Evolutionary conservation across 768 basidiomycete genomes (phyloP).

Genomic region (Mycena crocata): DNA sequence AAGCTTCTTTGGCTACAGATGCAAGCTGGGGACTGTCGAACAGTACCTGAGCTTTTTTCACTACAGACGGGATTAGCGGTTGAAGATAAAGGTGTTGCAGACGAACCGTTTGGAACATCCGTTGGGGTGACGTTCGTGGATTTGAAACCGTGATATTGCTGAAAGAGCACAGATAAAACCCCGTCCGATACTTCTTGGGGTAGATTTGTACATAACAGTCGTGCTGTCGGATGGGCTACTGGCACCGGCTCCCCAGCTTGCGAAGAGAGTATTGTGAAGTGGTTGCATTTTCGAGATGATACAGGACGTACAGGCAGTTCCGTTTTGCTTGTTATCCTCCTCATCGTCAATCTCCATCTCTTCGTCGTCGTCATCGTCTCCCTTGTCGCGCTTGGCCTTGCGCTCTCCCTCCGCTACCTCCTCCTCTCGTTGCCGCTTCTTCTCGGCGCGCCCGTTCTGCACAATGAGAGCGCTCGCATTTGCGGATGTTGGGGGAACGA

Average conservation of each 20-base stretch:
- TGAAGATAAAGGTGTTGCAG: background rate
- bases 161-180: constrained; percentile 88
- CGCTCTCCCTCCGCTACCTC: constrained; percentile 64
- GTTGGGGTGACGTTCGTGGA: constrained; percentile 76
- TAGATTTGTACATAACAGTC: constrained; percentile 85
- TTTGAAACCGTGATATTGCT: constrained; percentile 90
- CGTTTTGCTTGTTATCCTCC: constrained; percentile 58
- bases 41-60: constrained; percentile 84
- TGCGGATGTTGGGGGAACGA: constrained; percentile 76
- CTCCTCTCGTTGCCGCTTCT: constrained; percentile 78
- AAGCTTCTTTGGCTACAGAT: constrained; percentile 79
- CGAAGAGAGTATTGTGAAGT: constrained; percentile 44
- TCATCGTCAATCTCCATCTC: constrained; percentile 97
- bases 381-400: constrained; percentile 76
- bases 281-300: constrained; percentile 39
- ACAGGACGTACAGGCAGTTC: constrained; percentile 59
- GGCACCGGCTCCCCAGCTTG: constrained; percentile 55
- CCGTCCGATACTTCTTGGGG: constrained; percentile 92
- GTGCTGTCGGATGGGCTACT: constrained; percentile 66
- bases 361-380: constrained; percentile 82
- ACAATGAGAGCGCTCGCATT: constrained; percentile 63
- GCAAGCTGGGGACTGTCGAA: constrained; percentile 85
- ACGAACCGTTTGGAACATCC: constrained; percentile 62
- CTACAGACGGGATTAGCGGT: constrained; percentile 43
- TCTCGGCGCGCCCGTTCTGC: constrained; percentile 55